These are phyloP conservation scores for Allium fistulosum DNA, from an alignment of 106 monocot species.

Conservation along the genomic window DNA sequence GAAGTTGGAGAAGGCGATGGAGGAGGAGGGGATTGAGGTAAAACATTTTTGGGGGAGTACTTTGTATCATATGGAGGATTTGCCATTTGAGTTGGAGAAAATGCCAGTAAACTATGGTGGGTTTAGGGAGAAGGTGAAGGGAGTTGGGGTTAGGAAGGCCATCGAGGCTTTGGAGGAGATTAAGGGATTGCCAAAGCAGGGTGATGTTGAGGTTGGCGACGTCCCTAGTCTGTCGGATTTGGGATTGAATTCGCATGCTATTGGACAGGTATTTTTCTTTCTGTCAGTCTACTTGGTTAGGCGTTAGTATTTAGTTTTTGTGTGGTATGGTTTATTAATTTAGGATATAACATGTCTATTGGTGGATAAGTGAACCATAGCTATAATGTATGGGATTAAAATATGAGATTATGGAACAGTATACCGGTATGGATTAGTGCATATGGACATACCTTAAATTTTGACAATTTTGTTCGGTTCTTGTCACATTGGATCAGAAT, in stretches of 20 bases:
- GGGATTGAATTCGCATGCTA: conserved; percentile 49
- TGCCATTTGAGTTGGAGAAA: conserved; percentile 71
- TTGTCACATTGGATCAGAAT: too few species aligned
- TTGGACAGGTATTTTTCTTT: not conserved
- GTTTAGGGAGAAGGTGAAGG: conserved; percentile 74
- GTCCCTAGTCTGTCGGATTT: conserved; percentile 81
- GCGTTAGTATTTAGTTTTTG: not conserved
- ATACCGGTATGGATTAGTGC: too few species aligned
- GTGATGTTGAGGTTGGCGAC: conserved; percentile 83
- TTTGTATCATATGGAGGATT: conserved; percentile 82
- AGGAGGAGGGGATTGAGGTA: conserved; percentile 89
- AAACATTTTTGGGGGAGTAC: conserved; percentile 99
- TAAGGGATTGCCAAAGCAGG: conserved; percentile 70
- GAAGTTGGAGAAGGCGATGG: conserved; percentile 68
- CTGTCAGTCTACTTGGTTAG: not conserved
- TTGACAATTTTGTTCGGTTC: too few species aligned
- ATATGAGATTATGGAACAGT: too few species aligned
- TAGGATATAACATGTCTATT: too few species aligned
- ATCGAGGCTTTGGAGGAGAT: conserved; percentile 68
- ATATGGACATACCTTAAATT: too few species aligned
- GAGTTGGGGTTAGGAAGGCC: conserved; percentile 53
- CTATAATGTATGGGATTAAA: too few species aligned
- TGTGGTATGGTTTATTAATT: not conserved
- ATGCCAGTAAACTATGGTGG: conserved; percentile 95
- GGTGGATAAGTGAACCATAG: too few species aligned